Evolutionary conservation across 805 yeast species (phyloP).

Genomic region (Candida railenensis): DNA sequence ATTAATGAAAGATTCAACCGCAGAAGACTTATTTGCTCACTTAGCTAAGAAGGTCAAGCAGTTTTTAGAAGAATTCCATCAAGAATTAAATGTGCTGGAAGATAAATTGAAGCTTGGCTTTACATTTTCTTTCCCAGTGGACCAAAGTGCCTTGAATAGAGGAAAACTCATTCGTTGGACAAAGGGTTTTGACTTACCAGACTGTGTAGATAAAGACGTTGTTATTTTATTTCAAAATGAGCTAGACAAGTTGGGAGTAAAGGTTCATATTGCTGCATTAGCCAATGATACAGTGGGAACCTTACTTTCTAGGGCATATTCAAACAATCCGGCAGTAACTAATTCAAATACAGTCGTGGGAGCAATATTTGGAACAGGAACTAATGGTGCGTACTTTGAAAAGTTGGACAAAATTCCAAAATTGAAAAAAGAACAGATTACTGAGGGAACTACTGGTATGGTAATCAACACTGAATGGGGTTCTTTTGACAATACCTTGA

Average conservation of each 20-base stretch:
- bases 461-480: conserved; percentile 98
- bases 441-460: conserved; percentile 64
- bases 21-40: conserved; percentile 68
- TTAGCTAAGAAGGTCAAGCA: conserved; percentile 67
- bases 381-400: conserved; percentile 94
- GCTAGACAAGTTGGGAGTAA: conserved; percentile 55
- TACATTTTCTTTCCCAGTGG: conserved; percentile 91
- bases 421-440: conserved; percentile 41
- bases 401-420: conserved; percentile 70
- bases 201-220: conserved; percentile 82
- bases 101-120: conserved; percentile 73
- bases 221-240: conserved; percentile 70
- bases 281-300: conserved; percentile 98
- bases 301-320: conserved; percentile 80
- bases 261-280: conserved; percentile 77
- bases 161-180: conserved; percentile 95
- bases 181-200: conserved; percentile 86
- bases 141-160: conserved; percentile 74
- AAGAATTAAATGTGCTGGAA: conserved; percentile 30
- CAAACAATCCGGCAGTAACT: conserved; percentile 58
- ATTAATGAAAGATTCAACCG: conserved; percentile 61
- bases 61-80: conserved; percentile 69
- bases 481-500: conserved; percentile 83
- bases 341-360: conserved; percentile 82
- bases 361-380: conserved; percentile 95